Evolutionary conservation across 1,284 basidiomycete species (phyloP).

Genomic region (Moesziomyces aphidis): DNA sequence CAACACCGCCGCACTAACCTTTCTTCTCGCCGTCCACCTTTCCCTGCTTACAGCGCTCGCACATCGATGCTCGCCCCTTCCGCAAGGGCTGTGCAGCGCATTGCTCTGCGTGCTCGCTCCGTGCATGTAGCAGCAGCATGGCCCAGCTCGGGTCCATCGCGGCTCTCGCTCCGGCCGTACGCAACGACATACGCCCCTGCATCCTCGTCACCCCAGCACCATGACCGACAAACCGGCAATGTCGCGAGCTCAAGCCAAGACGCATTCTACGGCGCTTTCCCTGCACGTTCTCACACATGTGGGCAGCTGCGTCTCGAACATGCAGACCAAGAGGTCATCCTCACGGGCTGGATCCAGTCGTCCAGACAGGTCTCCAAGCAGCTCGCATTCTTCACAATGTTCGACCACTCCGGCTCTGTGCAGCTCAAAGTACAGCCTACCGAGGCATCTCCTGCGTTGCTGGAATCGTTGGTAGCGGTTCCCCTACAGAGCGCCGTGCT

Average conservation of each 20-base stretch:
- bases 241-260: not conserved
- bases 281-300: slow-evolving; percentile 76
- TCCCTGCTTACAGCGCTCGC: too few species aligned
- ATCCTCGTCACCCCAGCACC: not conserved
- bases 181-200: not conserved
- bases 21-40: not conserved
- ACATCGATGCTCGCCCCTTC: slow-evolving; percentile 7
- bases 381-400: slow-evolving; percentile 82
- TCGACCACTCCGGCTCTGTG: slow-evolving; percentile 78
- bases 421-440: slow-evolving; percentile 73
- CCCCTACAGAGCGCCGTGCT: slow-evolving; percentile 54
- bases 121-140: not conserved
- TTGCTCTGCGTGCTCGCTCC: not conserved
- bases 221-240: not conserved
- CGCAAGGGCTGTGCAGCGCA: slow-evolving; percentile 1
- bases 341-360: slow-evolving; percentile 82
- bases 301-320: slow-evolving; percentile 74
- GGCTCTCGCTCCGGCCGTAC: not conserved
- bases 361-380: slow-evolving; percentile 76
- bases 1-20: slow-evolving; percentile 3
- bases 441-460: slow-evolving; percentile 16
- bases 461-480: slow-evolving; percentile 73
- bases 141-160: not conserved
- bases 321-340: slow-evolving; percentile 75
- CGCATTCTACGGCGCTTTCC: slow-evolving; percentile 72